phyloP scores from a whole-genome alignment of 2,329 filamentous ascomycete species.

The Xylariaceae sp. region DNA sequence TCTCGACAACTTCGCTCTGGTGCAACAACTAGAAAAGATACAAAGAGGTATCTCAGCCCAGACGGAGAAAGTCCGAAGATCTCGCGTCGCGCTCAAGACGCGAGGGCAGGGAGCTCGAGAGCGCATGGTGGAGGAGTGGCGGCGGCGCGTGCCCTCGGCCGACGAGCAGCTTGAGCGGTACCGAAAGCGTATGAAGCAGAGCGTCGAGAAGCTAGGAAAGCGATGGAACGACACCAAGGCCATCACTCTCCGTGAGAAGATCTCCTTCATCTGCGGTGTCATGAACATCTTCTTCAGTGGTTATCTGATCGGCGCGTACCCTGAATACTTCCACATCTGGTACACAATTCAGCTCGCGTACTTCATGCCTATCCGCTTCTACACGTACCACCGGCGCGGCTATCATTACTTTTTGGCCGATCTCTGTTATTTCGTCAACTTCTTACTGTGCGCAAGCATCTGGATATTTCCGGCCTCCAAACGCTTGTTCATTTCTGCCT shows the following conservation, averaged over 20 bases:
- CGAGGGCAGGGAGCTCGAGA: constrained; percentile 75
- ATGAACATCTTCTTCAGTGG: constrained; percentile 97
- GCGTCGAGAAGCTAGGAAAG: constrained; percentile 78
- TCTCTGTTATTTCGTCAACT: constrained; percentile 96
- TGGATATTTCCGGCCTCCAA: constrained; percentile 91
- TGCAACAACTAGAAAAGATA: constrained; percentile 84
- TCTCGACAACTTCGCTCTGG: constrained; percentile 86
- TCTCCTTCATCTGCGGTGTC: constrained; percentile 92
- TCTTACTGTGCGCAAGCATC: constrained; percentile 73
- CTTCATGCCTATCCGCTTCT: constrained; percentile 95
- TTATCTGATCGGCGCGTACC: constrained; percentile 81
- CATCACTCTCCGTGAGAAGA: constrained; percentile 86
- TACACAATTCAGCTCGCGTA: constrained; percentile 83
- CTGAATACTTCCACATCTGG: constrained; percentile 87
- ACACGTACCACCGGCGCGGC: constrained; percentile 83
- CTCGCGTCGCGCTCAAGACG: constrained; percentile 73
- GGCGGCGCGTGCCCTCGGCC: constrained; percentile 74
- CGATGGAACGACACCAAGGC: constrained; percentile 86
- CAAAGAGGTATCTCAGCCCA: constrained; percentile 78
- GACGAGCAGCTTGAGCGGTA: constrained; percentile 94
- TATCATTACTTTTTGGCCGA: constrained; percentile 98
- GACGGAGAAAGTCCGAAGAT: constrained; percentile 77
- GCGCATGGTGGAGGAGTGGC: constrained; percentile 89
- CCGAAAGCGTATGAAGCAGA: constrained; percentile 75
- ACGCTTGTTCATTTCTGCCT: constrained; percentile 84